These are phyloP conservation scores for Pontederia paniculata DNA, from an alignment of 176 grass and related monocot genomes.

Conservation along the genomic window DNA sequence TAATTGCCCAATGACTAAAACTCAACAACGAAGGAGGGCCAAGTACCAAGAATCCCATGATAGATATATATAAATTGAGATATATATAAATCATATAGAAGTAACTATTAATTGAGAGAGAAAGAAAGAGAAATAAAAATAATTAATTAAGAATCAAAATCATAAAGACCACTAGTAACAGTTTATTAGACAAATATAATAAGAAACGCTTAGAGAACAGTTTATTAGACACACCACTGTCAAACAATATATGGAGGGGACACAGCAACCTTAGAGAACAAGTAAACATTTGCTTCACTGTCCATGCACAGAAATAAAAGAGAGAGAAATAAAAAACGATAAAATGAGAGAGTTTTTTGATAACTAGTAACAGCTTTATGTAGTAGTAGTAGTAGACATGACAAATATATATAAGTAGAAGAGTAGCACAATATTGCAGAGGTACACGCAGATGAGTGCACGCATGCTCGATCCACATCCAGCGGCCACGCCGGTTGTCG, in stretches of 20 bases:
- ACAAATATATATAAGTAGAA: neutral
- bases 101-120: neutral
- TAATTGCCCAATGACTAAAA: constrained; percentile 43
- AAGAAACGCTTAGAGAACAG: neutral
- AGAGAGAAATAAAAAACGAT: neutral
- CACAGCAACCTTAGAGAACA: neutral
- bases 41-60: constrained; percentile 59
- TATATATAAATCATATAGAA: no score
- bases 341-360: neutral
- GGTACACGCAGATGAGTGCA: neutral
- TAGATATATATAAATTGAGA: constrained; percentile 7
- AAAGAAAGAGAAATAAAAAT: no score
- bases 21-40: constrained; percentile 32
- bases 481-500: neutral
- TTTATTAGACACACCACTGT: neutral
- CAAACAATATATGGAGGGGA: neutral
- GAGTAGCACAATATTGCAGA: neutral
- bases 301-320: neutral
- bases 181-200: neutral
- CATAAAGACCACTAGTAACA: neutral
- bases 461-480: neutral
- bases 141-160: neutral
- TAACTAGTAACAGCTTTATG: neutral
- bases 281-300: neutral
- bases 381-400: neutral